A percentile compares a stretch with the other conserved stretches of the same genome.
These are phyloP conservation scores for Neonectria neomacrospora DNA, from an alignment of 2,329 filamentous ascomycete species.

Conservation along the genomic window DNA sequence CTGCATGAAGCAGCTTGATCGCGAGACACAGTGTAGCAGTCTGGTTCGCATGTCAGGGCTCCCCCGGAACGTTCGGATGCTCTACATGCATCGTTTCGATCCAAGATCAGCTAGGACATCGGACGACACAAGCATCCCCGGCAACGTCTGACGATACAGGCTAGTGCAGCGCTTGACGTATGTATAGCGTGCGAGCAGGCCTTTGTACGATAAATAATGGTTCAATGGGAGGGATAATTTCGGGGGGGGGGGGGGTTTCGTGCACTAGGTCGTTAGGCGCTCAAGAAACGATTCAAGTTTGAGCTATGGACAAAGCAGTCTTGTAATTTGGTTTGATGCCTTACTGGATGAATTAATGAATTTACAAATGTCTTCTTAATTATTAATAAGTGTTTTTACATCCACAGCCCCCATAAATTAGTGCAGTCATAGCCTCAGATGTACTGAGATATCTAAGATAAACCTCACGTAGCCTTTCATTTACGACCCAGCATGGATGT, in stretches of 20 bases:
- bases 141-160: neutral
- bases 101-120: conserved; percentile 2
- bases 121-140: conserved; percentile 3
- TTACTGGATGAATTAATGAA: conserved; percentile 36
- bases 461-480: neutral
- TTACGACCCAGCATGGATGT: neutral
- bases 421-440: neutral
- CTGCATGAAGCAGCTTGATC: conserved; percentile 21
- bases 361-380: conserved; percentile 28
- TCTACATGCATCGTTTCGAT: conserved; percentile 4
- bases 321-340: neutral
- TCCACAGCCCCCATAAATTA: neutral
- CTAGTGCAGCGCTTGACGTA: neutral
- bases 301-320: conserved; percentile 5
- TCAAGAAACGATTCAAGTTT: conserved; percentile 7
- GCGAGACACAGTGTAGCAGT: conserved; percentile 6
- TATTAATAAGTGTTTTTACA: neutral
- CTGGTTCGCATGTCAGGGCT: conserved; percentile 19
- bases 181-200: neutral
- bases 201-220: neutral
- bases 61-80: conserved; percentile 18
- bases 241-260: no score
- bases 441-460: no score
- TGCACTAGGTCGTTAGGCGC: conserved; percentile 5
- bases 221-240: conserved; percentile 3